Percentiles rank a stretch among this genome's conserved stretches.
These are phyloP conservation scores for Rubia tinctorum DNA, from an alignment of 305 asterid genomes.

Conservation along the genomic window DNA sequence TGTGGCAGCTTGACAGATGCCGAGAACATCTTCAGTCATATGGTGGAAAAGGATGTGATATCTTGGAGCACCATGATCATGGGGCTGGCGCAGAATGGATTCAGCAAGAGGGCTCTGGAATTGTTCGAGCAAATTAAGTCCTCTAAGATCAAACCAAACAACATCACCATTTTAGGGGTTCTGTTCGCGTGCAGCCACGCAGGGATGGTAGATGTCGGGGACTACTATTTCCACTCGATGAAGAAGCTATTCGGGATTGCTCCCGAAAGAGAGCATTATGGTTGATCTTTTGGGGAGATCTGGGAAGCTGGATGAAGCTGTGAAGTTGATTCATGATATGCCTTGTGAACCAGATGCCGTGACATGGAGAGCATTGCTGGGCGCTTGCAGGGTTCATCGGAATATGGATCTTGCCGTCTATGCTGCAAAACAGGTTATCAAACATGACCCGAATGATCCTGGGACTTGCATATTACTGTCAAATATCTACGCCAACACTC, in stretches of 20 bases:
- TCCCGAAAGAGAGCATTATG: constrained; percentile 3
- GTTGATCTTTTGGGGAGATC: constrained; percentile 1
- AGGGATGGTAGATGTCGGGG: not conserved
- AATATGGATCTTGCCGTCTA: constrained; percentile 3
- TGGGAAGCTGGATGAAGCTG: not conserved
- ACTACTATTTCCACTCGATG: not conserved
- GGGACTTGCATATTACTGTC: constrained; percentile 1
- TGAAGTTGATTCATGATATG: constrained; percentile 1
- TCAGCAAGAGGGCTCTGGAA: not conserved
- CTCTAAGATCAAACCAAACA: not conserved
- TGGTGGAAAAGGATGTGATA: not conserved
- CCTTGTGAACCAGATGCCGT: not conserved
- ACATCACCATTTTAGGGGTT: not conserved
- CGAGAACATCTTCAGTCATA: not conserved
- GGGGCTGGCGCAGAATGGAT: constrained; percentile 2
- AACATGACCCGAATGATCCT: not conserved
- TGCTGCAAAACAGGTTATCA: constrained; percentile 1
- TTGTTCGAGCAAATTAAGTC: not conserved
- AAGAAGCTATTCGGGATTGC: not conserved
- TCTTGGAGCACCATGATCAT: constrained; percentile 6
- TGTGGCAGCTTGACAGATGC: constrained; percentile 2
- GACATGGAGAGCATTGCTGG: constrained; percentile 4
- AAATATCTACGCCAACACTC: not conserved
- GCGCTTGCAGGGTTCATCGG: constrained; percentile 4
- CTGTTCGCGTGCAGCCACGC: not conserved